These are phyloP conservation scores for Metarhizium sp. DNA, from an alignment of 2,329 filamentous ascomycete genomes.

Conservation along the genomic window DNA sequence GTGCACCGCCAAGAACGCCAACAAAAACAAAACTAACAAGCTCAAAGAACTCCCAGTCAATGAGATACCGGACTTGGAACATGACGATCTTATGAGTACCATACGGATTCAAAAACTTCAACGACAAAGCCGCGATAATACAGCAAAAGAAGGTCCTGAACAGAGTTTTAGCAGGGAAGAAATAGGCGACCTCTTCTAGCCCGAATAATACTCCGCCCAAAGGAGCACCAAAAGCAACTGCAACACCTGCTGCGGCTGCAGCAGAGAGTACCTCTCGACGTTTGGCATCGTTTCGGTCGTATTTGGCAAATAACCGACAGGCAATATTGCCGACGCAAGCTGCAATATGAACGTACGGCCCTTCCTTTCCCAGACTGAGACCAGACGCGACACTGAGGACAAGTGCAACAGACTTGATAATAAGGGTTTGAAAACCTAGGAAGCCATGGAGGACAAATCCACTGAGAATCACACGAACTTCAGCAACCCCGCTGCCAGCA, in stretches of 20 bases:
- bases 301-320: conserved; percentile 89
- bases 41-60: conserved; percentile 93
- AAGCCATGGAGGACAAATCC: conserved; percentile 97
- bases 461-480: conserved; percentile 95
- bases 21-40: conserved; percentile 76
- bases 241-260: conserved; percentile 82
- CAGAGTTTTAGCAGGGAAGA: conserved; percentile 93
- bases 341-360: conserved; percentile 95
- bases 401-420: conserved; percentile 75
- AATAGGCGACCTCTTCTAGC: conserved; percentile 91
- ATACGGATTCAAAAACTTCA: conserved; percentile 95
- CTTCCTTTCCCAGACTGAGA: conserved; percentile 86
- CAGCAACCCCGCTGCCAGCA: conserved; percentile 90
- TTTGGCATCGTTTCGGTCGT: conserved; percentile 89
- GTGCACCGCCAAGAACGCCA: conserved; percentile 72
- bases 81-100: conserved; percentile 94
- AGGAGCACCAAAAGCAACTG: conserved; percentile 89
- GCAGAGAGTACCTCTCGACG: conserved; percentile 89
- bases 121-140: conserved; percentile 79
- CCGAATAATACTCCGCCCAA: conserved; percentile 83
- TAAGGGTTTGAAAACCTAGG: conserved; percentile 75
- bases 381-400: conserved; percentile 88
- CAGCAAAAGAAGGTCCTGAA: conserved; percentile 98
- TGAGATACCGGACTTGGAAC: conserved; percentile 84
- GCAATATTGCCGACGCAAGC: conserved; percentile 92